Percentiles rank a stretch among this genome's conserved stretches.
Conservation (phyloP, 139 green algal species). For the Closterium sp. region DNA sequence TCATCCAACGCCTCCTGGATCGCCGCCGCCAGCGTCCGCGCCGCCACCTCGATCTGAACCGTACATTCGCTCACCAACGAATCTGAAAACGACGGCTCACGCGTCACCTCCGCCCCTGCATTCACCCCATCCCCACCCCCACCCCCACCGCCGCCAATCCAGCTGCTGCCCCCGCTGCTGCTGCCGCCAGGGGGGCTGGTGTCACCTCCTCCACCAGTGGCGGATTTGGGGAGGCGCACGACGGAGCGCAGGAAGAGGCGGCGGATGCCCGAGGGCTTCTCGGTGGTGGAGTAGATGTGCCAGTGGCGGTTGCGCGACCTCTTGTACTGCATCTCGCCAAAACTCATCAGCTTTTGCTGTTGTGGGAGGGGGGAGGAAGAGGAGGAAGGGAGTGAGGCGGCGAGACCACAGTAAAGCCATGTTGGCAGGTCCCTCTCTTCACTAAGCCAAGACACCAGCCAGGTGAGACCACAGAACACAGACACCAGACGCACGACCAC, state of each 20-base stretch:
- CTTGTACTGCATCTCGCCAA: slow-evolving; percentile 17
- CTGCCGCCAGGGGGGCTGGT: neutral
- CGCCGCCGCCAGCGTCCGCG: neutral
- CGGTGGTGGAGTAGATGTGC: slow-evolving; percentile 77
- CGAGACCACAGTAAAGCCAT: too few species aligned
- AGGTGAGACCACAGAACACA: too few species aligned
- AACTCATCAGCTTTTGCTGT: slow-evolving; percentile 40
- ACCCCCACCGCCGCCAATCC: neutral
- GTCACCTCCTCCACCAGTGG: neutral
- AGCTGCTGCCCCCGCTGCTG: neutral
- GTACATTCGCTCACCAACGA: neutral
- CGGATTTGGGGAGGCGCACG: slow-evolving; percentile 24
- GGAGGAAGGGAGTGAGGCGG: too few species aligned
- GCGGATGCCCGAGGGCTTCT: slow-evolving; percentile 59
- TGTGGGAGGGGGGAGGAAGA: neutral
- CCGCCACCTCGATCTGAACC: neutral
- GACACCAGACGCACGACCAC: too few species aligned
- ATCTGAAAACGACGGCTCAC: neutral
- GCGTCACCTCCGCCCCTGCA: neutral
- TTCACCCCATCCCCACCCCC: neutral
- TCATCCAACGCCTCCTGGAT: slow-evolving; percentile 46
- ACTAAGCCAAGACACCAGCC: too few species aligned
- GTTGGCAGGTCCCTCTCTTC: too few species aligned
- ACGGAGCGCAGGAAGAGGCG: slow-evolving; percentile 75
- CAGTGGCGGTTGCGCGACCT: slow-evolving; percentile 86